Evolutionary conservation across 1,284 basidiomycete species (phyloP), one percentile per base, ranked within the genome.

Genomic region (Ceratobasidium sp.): DNA sequence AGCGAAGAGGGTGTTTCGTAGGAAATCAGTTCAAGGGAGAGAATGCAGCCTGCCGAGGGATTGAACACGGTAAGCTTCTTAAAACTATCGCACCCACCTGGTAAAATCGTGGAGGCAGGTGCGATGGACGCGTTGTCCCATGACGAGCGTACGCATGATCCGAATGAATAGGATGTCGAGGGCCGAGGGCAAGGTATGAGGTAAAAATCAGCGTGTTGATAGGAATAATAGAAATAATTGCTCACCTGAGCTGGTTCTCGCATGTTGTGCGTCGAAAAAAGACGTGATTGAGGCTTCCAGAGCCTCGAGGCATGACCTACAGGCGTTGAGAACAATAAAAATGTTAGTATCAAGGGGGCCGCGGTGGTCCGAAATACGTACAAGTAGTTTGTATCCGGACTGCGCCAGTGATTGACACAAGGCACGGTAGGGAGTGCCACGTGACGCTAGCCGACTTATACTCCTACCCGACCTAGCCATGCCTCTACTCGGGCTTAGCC

Each of bases 61-160:
- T 49, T 49, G 46, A 49, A 49, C 46, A 18, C 46, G 60, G 60
- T 39, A 42, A 42, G 60, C 60, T 63, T 63, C 60, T 63, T 63
- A 63, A 63, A 20, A 63, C 13, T 63, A 63, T 63, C 39, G 26
- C 33, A 63, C 56, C 58, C 60, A 42, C 60, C 60, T 63, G 60
- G 60, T 20, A 63, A 63, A 40, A 9, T 63, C 60, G 39, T 63
- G 60, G 60, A 12, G 18, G 26, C 13, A 6, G 28, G 26, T 33
- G 28, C 18, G 39, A 20, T 63, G 60, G 60, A 42, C 33, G 60
- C 18, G 60, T 63, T 20, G 60, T n/a, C 18, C 33, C 18, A 39
- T 63, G 60, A 20, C n/a, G 12, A 39, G 60, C 60, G 33, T 63
- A 13, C 7, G 26, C 60, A n/a, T 15, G 15, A 15, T n/a, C 3